A percentile compares a stretch with the other conserved stretches of the same genome.
Evolutionary conservation across 2,329 filamentous ascomycete genomes (phyloP).

Genomic region (Fusarium luffae): DNA sequence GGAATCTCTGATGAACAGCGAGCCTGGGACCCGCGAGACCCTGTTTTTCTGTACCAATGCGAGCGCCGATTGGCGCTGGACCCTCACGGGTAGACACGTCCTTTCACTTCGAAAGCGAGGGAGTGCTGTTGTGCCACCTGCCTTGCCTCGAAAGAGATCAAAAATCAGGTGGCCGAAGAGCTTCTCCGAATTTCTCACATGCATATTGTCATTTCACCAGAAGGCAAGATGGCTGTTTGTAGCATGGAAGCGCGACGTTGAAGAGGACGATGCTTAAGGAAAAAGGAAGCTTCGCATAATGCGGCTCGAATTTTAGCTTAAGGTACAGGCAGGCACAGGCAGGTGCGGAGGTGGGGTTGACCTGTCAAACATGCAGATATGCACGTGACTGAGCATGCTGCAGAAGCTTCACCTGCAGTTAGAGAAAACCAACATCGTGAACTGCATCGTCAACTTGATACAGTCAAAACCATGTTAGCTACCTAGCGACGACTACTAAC

Average conservation of each 20-base stretch:
- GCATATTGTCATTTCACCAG: background rate
- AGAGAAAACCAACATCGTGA: background rate
- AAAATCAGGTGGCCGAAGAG: constrained; percentile 9
- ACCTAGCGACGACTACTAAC: background rate
- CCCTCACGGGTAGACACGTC: constrained; percentile 79
- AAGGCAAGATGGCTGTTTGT: constrained; percentile 26
- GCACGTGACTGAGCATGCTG: constrained; percentile 13
- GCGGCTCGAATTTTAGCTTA: background rate
- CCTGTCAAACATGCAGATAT: background rate
- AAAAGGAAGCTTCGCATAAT: background rate
- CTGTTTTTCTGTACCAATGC: constrained; percentile 91
- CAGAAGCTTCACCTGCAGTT: background rate
- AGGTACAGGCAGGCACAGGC: background rate
- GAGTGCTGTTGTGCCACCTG: constrained; percentile 47
- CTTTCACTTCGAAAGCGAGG: constrained; percentile 56
- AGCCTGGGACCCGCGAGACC: background rate
- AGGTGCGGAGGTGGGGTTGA: background rate
- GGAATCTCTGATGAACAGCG: constrained; percentile 57
- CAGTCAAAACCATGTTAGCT: background rate
- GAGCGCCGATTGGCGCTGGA: constrained; percentile 79
- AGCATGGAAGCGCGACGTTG: constrained; percentile 41
- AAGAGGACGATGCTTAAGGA: constrained; percentile 36
- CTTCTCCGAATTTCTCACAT: constrained; percentile 18
- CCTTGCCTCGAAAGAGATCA: background rate
- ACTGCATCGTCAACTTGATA: background rate